Evolutionary conservation across 371 early-diverging fungal genomes (phyloP), one percentile per base, ranked within the genome.

Genomic region (Batrachochytrium dendrobatidis): DNA sequence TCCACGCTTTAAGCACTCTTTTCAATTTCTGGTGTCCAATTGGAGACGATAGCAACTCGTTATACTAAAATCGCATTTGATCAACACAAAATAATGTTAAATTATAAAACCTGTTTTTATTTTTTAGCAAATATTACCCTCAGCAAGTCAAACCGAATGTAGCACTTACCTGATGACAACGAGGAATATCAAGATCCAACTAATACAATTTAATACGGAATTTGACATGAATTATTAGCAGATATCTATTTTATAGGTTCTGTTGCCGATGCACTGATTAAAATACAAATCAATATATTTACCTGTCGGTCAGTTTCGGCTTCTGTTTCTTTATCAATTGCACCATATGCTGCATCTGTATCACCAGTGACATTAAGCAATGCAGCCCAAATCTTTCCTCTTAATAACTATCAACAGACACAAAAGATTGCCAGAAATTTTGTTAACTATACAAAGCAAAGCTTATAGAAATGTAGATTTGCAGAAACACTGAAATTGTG

Each of bases 311-410:
- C 70, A 4, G 43, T 53, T 1, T 15, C 31, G 3, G 44, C 32
- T 20, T 61, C 63, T 0, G 53, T 22, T n/a, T 75, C 76, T 58
- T 83, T 85, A 64, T 86, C 83, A 43, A 81, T 73, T 4, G 65
- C 57, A 24, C 77, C 69, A 63, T 86, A 91, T 8, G 67, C 63
- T 31, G 72, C 58, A n/a, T 83, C 70, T 25, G 82, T 64, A 49
- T 86, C 81, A 1, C 86, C 86, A 6, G 61, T 60, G 2, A 91
- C 80, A 0, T 82, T 85, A 3, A 91, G 65, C 15, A 92, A 71
- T 7, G 86, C 84, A 3, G 88, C 86, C 92, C 92, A 92, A 15
- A 91, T 70, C 61, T 74, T 75, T 4, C 86, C 88, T 1, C 91
- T 76, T 45, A 89, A 51, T 17, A 85, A 46, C 69, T 66, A 43